phyloP scores from a whole-genome alignment of 2,329 filamentous ascomycete species.

The Neonectria faginata region DNA sequence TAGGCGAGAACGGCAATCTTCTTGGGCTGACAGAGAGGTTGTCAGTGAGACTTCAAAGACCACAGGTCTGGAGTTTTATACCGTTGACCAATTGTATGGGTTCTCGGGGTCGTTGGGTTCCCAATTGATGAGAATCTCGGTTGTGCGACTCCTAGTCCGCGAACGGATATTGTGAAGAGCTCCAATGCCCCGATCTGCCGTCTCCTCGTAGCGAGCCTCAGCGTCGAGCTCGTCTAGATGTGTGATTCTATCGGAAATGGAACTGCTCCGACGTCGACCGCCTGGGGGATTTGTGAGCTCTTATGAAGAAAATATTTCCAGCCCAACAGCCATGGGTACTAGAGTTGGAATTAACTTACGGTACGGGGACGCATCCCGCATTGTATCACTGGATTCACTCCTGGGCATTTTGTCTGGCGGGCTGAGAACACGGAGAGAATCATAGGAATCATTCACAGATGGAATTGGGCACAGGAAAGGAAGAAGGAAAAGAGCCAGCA shows the following conservation, averaged over 20 bases:
- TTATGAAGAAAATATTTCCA: slow-evolving; percentile 2
- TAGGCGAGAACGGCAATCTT: slow-evolving; percentile 67
- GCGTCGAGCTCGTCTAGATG: slow-evolving; percentile 56
- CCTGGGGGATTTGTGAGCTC: slow-evolving; percentile 38
- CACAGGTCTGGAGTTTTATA: slow-evolving; percentile 34
- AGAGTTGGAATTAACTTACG: slow-evolving; percentile 37
- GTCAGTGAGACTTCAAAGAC: slow-evolving; percentile 2
- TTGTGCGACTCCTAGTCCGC: slow-evolving; percentile 48
- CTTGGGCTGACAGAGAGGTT: slow-evolving; percentile 54
- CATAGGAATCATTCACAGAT: slow-evolving; percentile 33
- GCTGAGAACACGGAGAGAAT: slow-evolving; percentile 8
- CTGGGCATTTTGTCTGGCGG: slow-evolving; percentile 37
- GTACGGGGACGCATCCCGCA: slow-evolving; percentile 42
- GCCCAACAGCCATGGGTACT: slow-evolving; percentile 1
- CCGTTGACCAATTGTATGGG: slow-evolving; percentile 63
- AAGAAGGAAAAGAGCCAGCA: slow-evolving; percentile 6
- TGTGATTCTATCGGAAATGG: slow-evolving; percentile 41
- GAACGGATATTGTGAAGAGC: slow-evolving; percentile 52
- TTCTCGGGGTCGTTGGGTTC: slow-evolving; percentile 62
- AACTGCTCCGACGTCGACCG: slow-evolving; percentile 42
- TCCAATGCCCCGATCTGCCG: slow-evolving; percentile 51
- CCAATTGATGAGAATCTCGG: slow-evolving; percentile 58
- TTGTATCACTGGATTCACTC: slow-evolving; percentile 46
- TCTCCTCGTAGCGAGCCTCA: slow-evolving; percentile 55
- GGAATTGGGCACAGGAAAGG: slow-evolving; percentile 20